Evolutionary conservation across 768 basidiomycete genomes (phyloP), one percentile per base, ranked within the genome.

Genomic region (Naganishia vishniacii): DNA sequence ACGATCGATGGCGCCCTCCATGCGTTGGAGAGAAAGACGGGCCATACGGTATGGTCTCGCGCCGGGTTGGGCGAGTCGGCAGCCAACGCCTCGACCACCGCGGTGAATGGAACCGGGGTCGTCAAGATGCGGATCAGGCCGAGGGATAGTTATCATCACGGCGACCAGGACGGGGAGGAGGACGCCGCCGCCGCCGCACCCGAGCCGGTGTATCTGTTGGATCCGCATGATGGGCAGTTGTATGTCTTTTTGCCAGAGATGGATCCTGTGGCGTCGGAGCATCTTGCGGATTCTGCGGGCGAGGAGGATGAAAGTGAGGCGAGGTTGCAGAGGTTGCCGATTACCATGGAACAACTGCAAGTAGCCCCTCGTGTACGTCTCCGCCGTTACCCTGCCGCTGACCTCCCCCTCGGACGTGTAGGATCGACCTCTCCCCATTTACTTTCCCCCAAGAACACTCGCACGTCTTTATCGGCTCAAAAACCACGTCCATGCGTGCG

Each of bases 1-100:
- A 91, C 91, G 7, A 86, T 99, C 28, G 93, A 98, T 78, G 94
- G 94, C 26, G 90, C 86, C 64, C 86, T 99, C 34, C 93, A 97
- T 80, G 95, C 91, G 0, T 81, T 98, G 68, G 91, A 94, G 72
- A 81, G 94, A 65, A 86, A 87, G 0, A 86, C 87, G 0, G 94
- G 94, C 0, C 82, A 83, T 16, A 81, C 84, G 9, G 80, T 92
- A 0, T 99, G 94, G 94, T 91, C 90, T 37, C 13, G 51, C 44
- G 53, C 60, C 48, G n/a, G 70, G 77, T 31, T 72, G 71, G 31
- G 59, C 70, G 40, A 68, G 68, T 8, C 63, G n/a, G 29, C 31
- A 31, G 49, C 13, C 11, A n/a, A 56, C 12, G 69, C 11, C 68
- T 65, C 16, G 72, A 53, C 16, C 40, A 23, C 59, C 1, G 23